These are phyloP conservation scores for Cubamyces lactineus DNA, from an alignment of 768 basidiomycete genomes.

Conservation along the genomic window DNA sequence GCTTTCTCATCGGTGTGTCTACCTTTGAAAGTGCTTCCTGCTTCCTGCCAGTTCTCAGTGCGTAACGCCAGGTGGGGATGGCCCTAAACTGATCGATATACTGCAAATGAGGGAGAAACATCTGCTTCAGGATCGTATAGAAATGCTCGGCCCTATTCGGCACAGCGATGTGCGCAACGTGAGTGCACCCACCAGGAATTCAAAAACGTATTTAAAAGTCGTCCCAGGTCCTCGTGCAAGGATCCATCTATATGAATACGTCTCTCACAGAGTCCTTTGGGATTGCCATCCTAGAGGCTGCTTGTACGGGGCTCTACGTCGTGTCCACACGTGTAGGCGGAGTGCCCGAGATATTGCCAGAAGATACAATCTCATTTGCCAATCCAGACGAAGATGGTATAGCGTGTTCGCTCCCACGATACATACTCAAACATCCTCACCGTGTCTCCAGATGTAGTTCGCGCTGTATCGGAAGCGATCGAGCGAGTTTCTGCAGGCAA, in stretches of 20 bases:
- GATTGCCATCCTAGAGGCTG: slow-evolving; percentile 96
- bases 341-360: slow-evolving; percentile 91
- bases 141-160: slow-evolving; percentile 79
- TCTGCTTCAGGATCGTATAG: slow-evolving; percentile 88
- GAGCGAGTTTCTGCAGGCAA: slow-evolving; percentile 61
- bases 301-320: slow-evolving; percentile 91
- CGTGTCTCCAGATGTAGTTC: slow-evolving; percentile 67
- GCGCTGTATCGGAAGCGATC: slow-evolving; percentile 83
- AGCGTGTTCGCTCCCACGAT: slow-evolving; percentile 24
- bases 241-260: slow-evolving; percentile 93
- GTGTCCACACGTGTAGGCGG: slow-evolving; percentile 95
- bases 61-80: slow-evolving; percentile 73
- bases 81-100: slow-evolving; percentile 92
- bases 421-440: background rate
- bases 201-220: too few species aligned
- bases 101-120: slow-evolving; percentile 95
- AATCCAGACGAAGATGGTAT: slow-evolving; percentile 91
- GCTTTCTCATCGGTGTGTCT: slow-evolving; percentile 78
- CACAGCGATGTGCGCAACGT: slow-evolving; percentile 86
- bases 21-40: slow-evolving; percentile 1
- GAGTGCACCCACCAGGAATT: slow-evolving; percentile 30
- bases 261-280: slow-evolving; percentile 97
- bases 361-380: slow-evolving; percentile 95
- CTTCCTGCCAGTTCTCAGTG: background rate
- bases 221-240: slow-evolving; percentile 76